Base-by-base conservation (phyloP, 2,329 filamentous ascomycete species). In the Colletotrichum nymphaeae region DNA sequence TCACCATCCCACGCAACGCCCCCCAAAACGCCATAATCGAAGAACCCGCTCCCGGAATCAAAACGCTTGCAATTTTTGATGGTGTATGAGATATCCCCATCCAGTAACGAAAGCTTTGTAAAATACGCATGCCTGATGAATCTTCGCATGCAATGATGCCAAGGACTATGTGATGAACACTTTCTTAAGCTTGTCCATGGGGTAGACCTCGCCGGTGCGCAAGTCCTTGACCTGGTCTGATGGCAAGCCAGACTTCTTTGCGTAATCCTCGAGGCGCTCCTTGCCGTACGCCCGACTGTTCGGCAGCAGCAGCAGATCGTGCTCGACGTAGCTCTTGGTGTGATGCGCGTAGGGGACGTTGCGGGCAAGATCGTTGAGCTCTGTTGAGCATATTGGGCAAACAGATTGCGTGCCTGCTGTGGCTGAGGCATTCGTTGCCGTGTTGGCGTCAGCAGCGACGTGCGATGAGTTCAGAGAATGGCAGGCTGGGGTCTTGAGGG, bases 331-430 rank as follows among this genome's bases (percentile, higher is more conserved):
- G 80, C 95, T 98, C 87, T 97, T 97, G 35, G 93, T 95, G 82
- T 99, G 97, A 79, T 98, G 94, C 3, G 97, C 97, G 78, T 98
- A 98, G 0, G 97, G 97, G 57, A 99, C 94, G 77, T 93, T 92
- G 64, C 93, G 88, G 2, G 97, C 96, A 42, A 99, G 89, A 78
- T 95, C 94, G 81, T 98, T 98, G 69, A 99, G 90, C 83, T 99
- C 97, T 0, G 93, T 97, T 60, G 93, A 97, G 86, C 97, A 99
- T 79, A 99, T 98, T 3, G 97, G 97, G 78, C 97, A 99, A 55
- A 98, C 91, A 62, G 74, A 72, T 65, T 75, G 76, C 9, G 71
- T 74, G 42, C 68, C 68, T 0, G 73, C 74, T 5, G 71, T 67
- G 16, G 75, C 73, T 16, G 73, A 67, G 30, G 69, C 64, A 30